phyloP scores from a whole-genome alignment of 257 asterid species.

The Forsythia viridissima region DNA sequence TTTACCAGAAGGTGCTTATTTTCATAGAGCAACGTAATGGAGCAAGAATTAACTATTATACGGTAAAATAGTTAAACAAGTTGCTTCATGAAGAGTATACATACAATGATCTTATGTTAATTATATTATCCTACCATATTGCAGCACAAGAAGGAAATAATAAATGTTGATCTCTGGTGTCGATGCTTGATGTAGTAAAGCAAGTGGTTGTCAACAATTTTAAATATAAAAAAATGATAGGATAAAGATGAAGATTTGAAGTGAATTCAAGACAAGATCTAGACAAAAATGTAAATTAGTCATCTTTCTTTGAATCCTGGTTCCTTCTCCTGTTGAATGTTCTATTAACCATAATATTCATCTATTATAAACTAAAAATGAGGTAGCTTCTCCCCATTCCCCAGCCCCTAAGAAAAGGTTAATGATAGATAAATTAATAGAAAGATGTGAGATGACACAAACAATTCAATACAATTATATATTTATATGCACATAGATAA shows the following conservation, averaged over 20 bases:
- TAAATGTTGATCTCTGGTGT: background rate
- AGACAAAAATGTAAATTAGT: no score
- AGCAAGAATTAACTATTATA: no score
- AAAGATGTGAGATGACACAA: background rate
- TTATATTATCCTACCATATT: background rate
- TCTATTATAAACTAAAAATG: background rate
- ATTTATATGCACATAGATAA: no score
- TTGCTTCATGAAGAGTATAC: no score
- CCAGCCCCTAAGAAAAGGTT: background rate
- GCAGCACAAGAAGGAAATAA: no score
- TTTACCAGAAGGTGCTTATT: no score
- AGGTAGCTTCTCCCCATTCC: background rate
- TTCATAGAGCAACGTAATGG: no score
- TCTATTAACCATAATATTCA: background rate
- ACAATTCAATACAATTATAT: background rate
- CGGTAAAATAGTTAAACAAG: no score
- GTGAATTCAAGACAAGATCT: background rate
- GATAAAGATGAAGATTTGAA: background rate
- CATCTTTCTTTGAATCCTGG: background rate
- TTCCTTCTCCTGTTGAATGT: background rate
- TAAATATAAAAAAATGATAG: no score
- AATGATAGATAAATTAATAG: background rate
- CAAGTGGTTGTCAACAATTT: background rate
- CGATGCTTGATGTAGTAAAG: background rate
- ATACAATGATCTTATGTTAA: background rate